Conservation (phyloP, 495 filamentous ascomycete species). For the Penicillium daleae region DNA sequence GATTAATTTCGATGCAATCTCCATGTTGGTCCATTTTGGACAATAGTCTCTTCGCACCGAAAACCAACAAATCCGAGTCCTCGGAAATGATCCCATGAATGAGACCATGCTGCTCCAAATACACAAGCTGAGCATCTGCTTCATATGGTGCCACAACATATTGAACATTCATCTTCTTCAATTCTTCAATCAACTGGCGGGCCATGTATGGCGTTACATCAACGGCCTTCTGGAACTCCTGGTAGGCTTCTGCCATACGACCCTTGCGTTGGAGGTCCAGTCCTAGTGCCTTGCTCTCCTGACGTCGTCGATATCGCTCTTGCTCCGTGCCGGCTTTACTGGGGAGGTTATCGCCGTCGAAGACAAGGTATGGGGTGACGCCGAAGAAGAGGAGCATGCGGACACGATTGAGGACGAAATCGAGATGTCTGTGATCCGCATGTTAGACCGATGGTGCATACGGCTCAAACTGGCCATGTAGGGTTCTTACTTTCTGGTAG, state of each 20-base stretch:
- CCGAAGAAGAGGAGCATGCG: conserved; percentile 93
- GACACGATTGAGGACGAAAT: conserved; percentile 88
- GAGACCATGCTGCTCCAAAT: conserved; percentile 81
- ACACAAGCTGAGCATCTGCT: conserved; percentile 94
- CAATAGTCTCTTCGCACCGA: conserved; percentile 84
- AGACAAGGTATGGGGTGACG: conserved; percentile 88
- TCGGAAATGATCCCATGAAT: conserved; percentile 91
- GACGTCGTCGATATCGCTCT: conserved; percentile 67
- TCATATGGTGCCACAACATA: conserved; percentile 98
- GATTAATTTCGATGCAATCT: conserved; percentile 87
- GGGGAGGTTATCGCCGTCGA: conserved; percentile 94
- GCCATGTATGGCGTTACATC: conserved; percentile 98
- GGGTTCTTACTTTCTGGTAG: conserved; percentile 74
- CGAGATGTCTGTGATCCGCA: conserved; percentile 68
- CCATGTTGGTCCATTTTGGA: conserved; percentile 96
- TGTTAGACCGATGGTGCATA: conserved; percentile 7
- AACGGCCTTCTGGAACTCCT: conserved; percentile 91
- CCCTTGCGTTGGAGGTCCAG: conserved; percentile 80
- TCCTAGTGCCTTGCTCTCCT: conserved; percentile 73
- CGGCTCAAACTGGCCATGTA: background rate
- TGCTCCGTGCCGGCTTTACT: conserved; percentile 93
- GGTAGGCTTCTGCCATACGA: conserved; percentile 76
- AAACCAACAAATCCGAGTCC: conserved; percentile 95
- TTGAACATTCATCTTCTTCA: conserved; percentile 75
- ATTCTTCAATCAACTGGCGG: conserved; percentile 83